A percentile compares a stretch with the other conserved stretches of the same genome.
Conservation (phyloP, 371 early-diverging fungal species). For the Umbelopsis sp. region DNA sequence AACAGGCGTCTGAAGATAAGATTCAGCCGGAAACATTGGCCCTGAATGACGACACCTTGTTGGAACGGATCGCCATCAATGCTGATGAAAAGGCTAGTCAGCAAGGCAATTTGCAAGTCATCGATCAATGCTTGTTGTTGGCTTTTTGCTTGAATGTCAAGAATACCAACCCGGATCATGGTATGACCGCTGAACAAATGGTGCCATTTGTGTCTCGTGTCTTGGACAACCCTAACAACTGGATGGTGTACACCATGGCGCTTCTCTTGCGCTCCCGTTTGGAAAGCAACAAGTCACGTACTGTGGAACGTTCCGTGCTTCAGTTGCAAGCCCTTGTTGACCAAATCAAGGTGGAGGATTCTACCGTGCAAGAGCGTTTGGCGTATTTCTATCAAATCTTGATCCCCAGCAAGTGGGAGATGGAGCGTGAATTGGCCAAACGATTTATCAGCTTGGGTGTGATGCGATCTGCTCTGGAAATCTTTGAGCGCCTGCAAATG, state of each 20-base stretch:
- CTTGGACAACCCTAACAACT: slow-evolving; percentile 91
- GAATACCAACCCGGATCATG: slow-evolving; percentile 91
- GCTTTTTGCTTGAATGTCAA: slow-evolving; percentile 91
- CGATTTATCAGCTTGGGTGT: slow-evolving; percentile 86
- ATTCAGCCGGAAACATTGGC: slow-evolving; percentile 70
- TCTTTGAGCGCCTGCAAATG: slow-evolving; percentile 89
- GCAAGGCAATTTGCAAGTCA: slow-evolving; percentile 62
- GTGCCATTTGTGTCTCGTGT: slow-evolving; percentile 89
- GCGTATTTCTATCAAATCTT: slow-evolving; percentile 76
- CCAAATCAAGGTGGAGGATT: slow-evolving; percentile 81
- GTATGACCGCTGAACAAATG: slow-evolving; percentile 93
- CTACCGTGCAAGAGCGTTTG: slow-evolving; percentile 80
- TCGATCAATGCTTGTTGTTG: slow-evolving; percentile 90
- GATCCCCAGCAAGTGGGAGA: slow-evolving; percentile 92
- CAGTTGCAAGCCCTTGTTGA: slow-evolving; percentile 95
- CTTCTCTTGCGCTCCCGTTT: slow-evolving; percentile 88
- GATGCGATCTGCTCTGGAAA: slow-evolving; percentile 86
- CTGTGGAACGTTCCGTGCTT: slow-evolving; percentile 88
- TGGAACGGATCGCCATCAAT: slow-evolving; percentile 78
- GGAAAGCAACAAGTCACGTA: slow-evolving; percentile 85
- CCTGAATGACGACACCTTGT: slow-evolving; percentile 89
- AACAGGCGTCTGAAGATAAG: slow-evolving; percentile 25
- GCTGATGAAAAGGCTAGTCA: slow-evolving; percentile 43
- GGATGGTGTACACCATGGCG: slow-evolving; percentile 96
- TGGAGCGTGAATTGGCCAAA: slow-evolving; percentile 91